These are phyloP conservation scores for Medicago ruthenica DNA, from an alignment of 306 rosid genomes.

Conservation along the genomic window DNA sequence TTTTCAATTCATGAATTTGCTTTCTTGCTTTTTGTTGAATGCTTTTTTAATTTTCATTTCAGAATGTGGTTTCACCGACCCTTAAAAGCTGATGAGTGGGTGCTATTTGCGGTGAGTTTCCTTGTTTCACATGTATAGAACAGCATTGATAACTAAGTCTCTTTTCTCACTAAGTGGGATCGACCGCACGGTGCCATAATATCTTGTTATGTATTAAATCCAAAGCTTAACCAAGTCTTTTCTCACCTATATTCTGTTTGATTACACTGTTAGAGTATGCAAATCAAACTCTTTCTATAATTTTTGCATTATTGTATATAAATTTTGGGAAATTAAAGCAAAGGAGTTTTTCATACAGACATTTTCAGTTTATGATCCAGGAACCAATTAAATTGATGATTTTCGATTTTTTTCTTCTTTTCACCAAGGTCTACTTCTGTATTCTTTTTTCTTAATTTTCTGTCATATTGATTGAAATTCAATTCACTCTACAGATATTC, in stretches of 20 bases:
- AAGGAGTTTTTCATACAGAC: not conserved
- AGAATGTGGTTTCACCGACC: constrained; percentile 96
- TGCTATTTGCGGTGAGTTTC: constrained; percentile 73
- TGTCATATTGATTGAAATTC: constrained; percentile 36
- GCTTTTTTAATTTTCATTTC: constrained; percentile 35
- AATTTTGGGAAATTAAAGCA: not conserved
- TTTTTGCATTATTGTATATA: not conserved
- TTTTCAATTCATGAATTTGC: not conserved
- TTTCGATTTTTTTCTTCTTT: not conserved
- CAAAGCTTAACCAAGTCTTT: too few species aligned
- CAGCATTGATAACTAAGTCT: not conserved
- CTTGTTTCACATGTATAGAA: constrained; percentile 24
- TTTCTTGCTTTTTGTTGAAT: constrained; percentile 4
- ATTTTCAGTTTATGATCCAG: not conserved
- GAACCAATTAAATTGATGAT: not conserved
- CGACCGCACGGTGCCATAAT: not conserved
- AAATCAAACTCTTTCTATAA: not conserved
- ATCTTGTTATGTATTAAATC: not conserved
- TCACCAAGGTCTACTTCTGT: not conserved
- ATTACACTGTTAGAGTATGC: not conserved
- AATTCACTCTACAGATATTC: constrained; percentile 53
- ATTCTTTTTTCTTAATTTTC: not conserved
- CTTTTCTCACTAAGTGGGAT: not conserved
- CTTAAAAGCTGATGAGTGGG: constrained; percentile 91
- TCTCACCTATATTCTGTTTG: not conserved